Conservation (phyloP, 2,329 filamentous ascomycete species). For the Cladobotryum protrusum region DNA sequence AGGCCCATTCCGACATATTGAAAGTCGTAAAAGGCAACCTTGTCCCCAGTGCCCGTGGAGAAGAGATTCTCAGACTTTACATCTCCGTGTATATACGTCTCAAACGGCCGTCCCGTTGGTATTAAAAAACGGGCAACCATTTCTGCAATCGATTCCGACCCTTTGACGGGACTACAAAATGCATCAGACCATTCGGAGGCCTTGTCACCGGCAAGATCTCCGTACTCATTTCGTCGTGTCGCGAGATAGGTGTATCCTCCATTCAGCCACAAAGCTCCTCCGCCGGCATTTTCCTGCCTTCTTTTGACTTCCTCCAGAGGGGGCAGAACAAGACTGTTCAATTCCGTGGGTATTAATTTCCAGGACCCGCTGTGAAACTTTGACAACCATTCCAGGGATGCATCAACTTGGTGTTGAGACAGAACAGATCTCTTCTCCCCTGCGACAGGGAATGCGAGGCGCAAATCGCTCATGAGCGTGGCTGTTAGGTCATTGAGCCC, state of each 20-base stretch:
- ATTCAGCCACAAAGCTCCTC: slow-evolving; percentile 50
- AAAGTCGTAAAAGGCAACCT: slow-evolving; percentile 62
- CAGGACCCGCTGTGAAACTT: slow-evolving; percentile 54
- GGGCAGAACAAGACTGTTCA: slow-evolving; percentile 40
- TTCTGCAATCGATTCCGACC: slow-evolving; percentile 40
- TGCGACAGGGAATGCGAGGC: slow-evolving; percentile 46
- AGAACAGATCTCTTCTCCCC: slow-evolving; percentile 48
- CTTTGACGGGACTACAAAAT: slow-evolving; percentile 35
- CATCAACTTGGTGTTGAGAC: slow-evolving; percentile 39
- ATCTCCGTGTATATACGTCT: slow-evolving; percentile 61
- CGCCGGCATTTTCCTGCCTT: slow-evolving; percentile 12
- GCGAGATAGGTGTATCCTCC: slow-evolving; percentile 65
- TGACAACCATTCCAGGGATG: slow-evolving; percentile 57
- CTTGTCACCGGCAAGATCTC: slow-evolving; percentile 36
- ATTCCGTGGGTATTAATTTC: slow-evolving; percentile 24
- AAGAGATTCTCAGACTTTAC: slow-evolving; percentile 66
- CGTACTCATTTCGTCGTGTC: slow-evolving; percentile 53
- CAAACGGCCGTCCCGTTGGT: slow-evolving; percentile 36
- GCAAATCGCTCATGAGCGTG: slow-evolving; percentile 53
- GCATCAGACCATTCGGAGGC: slow-evolving; percentile 49
- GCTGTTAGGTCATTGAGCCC: slow-evolving; percentile 39
- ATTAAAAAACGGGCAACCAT: slow-evolving; percentile 46
- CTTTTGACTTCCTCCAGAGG: slow-evolving; percentile 48
- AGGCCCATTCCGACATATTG: slow-evolving; percentile 61
- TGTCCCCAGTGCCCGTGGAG: slow-evolving; percentile 40